Evolutionary conservation across 345 rosid species (phyloP), one percentile per base, ranked within the genome.

Genomic region (Lepidium africanum): DNA sequence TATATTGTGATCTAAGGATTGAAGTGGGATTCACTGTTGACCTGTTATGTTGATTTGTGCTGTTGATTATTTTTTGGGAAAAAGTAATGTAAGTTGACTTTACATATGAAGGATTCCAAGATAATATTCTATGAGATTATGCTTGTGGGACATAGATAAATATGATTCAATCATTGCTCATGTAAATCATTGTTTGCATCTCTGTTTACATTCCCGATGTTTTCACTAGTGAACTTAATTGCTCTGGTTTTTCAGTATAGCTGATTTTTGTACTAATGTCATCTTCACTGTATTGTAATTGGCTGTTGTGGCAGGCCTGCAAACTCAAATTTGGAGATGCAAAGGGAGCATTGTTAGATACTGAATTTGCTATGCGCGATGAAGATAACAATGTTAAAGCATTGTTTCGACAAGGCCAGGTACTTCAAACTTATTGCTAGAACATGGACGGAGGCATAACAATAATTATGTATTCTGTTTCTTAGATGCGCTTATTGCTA

Each of bases 381-480:
- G 92, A 85, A 60, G 92, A 90, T 32, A 78, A 86, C 79, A 88
- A 85, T 78, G 95, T 78, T 45, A 89, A 94, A 84, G 99, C 99
- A 69, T 81, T 88, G 71, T 94, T 88, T 78, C 96, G 97, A 23
- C 97, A 86, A 76, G 99, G 99, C 67, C 97, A 94, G 96, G 99
- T 89, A 77, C 59, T 30, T 52, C 0, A 50, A 48, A 35, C 56
- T 37, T 58, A 52, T 25, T 52, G 45, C 8, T 42, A 55, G 14
- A 63, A 45, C 14, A n/a, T 70, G 50, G 35, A 38, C 10, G 12
- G 32, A 27, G 12, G 40, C 10, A 25, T 56, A n/a, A 3, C 36
- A 35, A 40, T 8, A 35, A 2, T 59, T 25, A 37, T 41, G 41
- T 7, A 61, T 38, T 63, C 15, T 46, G 51, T 9, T 54, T 14